phyloP scores from a whole-genome alignment of 1,139 yeast species.

The Debaryomyces subglobosus region DNA sequence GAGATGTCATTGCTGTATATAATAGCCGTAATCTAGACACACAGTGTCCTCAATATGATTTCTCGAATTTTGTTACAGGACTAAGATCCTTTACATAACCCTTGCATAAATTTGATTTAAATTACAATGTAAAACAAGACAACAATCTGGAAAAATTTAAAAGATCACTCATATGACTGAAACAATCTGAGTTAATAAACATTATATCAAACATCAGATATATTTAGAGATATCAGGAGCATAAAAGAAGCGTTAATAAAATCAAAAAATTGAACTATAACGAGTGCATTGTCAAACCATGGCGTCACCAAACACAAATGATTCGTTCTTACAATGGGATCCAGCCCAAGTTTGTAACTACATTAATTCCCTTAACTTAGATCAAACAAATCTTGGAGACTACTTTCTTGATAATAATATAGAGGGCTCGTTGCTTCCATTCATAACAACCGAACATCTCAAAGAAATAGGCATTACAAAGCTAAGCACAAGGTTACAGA shows the following conservation, averaged over 20 bases:
- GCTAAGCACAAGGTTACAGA: conserved; percentile 44
- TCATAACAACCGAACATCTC: conserved; percentile 60
- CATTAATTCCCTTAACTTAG: conserved; percentile 29
- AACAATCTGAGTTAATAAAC: neutral
- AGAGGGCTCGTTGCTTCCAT: conserved; percentile 63
- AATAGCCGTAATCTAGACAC: neutral
- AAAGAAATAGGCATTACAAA: conserved; percentile 57
- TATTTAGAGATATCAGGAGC: neutral
- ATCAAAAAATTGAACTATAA: neutral
- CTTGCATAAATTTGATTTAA: conserved; percentile 1
- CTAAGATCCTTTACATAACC: conserved; percentile 1
- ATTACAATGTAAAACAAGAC: conserved; percentile 3
- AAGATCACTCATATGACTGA: conserved; percentile 1
- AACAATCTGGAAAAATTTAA: neutral
- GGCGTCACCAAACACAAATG: conserved; percentile 27
- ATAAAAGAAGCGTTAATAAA: neutral
- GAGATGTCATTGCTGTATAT: conserved; percentile 6
- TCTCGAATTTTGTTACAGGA: neutral
- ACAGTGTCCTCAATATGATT: neutral
- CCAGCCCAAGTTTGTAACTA: conserved; percentile 49
- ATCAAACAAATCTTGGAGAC: conserved; percentile 25
- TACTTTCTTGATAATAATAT: conserved; percentile 57
- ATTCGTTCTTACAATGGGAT: conserved; percentile 50
- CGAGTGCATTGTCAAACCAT: neutral
- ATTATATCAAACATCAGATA: neutral